Conservation (phyloP, 225 moss, liverwort and hornwort species). For the Pseudisothecium myosuroides region DNA sequence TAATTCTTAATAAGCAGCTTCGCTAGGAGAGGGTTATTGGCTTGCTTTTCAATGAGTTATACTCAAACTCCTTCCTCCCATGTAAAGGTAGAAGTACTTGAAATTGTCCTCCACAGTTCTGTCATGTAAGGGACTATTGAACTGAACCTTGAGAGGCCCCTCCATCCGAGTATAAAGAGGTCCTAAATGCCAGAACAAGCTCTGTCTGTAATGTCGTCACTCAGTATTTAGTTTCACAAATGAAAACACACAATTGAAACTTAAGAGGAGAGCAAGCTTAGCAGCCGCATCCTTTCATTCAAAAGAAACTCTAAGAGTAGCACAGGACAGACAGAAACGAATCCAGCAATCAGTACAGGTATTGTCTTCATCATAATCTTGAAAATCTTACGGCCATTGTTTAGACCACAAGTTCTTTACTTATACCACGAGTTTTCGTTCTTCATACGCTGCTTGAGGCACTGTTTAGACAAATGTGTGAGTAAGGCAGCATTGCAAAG, state of each 20-base stretch:
- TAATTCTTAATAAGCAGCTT: too few relatives aligned
- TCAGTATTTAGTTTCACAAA: not conserved
- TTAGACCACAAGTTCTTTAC: not conserved
- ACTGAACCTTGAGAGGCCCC: not conserved
- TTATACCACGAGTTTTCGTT: not conserved
- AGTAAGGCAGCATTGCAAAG: not conserved
- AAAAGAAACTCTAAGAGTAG: not conserved
- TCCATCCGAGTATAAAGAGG: not conserved
- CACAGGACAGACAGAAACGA: not conserved
- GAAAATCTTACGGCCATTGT: not conserved
- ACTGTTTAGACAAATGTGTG: not conserved
- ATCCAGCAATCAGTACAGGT: not conserved
- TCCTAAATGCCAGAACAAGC: not conserved
- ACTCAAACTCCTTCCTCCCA: too few relatives aligned
- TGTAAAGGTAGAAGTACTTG: not conserved
- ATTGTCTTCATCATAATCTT: not conserved
- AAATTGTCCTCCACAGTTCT: not conserved
- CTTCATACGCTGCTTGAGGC: not conserved
- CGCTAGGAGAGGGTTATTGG: too few relatives aligned
- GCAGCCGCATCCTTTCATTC: not conserved
- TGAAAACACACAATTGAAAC: not conserved
- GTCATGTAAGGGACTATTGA: not conserved
- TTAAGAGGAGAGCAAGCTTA: not conserved
- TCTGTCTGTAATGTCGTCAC: not conserved
- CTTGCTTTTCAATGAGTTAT: too few relatives aligned